Evolutionary conservation across 371 early-diverging fungal genomes (phyloP), one percentile per base, ranked within the genome.

Genomic region (Cokeromyces recurvatus): DNA sequence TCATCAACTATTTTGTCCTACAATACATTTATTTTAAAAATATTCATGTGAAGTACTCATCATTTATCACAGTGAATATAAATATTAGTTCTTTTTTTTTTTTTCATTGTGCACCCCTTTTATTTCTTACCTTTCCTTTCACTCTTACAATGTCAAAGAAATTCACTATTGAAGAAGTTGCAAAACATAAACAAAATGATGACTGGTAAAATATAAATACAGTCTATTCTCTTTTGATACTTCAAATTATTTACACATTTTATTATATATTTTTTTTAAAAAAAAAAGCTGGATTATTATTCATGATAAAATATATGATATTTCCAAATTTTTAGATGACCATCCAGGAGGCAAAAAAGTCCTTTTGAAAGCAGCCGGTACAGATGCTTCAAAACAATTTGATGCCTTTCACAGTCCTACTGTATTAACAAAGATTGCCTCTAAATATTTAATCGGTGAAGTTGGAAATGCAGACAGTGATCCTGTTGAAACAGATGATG

Each of bases 331-430:
- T 59, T 50, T 90, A 51, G 73, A 73, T 22, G 78, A 84, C 24
- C 95, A 94, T 59, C 95, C 74, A 21, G 74, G 72, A 22, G 74
- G 74, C 20, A 74, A 79, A 59, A 79, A 89, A 62, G 81, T 90
- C 35, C 63, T 90, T 6, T 51, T 89, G 17, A 87, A 86, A 62
- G 85, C 85, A 17, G 90, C 87, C 23, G 96, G 96, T 43, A 78
- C 66, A 11, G 94, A 95, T 64, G 93, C 92, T 24, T 77, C 89
- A 35, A 88, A 90, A 62, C 89, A 91, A 64, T 95, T 95, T 59
- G 84, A 89, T 42, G 77, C 85, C 40, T 90, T 92, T 66, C 95
- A 95, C 71, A 83, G 80, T 29, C 50, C 52, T 7, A 35, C 74
- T 23, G 71, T 83, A 9, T 64, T 85, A 32, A 41, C 46, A 21